Conservation (phyloP, 129 eudicot species). For the Pulicaria dysenterica region DNA sequence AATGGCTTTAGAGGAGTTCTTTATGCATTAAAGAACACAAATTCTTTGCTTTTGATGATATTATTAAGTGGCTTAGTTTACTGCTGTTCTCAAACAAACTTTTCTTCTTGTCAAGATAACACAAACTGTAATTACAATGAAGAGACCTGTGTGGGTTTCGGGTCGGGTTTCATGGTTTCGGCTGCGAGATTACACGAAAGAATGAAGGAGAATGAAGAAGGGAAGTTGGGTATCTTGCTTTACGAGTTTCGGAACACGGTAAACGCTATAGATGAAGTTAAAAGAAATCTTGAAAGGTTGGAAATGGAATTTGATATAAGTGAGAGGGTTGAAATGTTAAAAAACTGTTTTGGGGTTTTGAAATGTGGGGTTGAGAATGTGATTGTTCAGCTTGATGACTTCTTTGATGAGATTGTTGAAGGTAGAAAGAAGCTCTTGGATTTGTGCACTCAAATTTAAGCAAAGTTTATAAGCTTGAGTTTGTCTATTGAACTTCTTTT, state of each 20-base stretch:
- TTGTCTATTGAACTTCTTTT: background rate
- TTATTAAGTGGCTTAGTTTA: conserved; percentile 50
- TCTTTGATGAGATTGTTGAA: conserved; percentile 86
- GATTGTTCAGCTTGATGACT: conserved; percentile 73
- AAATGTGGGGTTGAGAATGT: conserved; percentile 63
- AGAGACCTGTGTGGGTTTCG: conserved; percentile 30
- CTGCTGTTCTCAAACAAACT: conserved; percentile 44
- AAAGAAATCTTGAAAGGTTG: conserved; percentile 50
- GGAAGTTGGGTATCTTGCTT: conserved; percentile 43
- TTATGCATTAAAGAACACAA: conserved; percentile 53
- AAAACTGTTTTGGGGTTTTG: conserved; percentile 51
- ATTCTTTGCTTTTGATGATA: conserved; percentile 50
- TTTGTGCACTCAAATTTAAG: conserved; percentile 62
- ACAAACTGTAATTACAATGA: conserved; percentile 30
- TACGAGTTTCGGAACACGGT: conserved; percentile 49
- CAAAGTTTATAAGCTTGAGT: background rate
- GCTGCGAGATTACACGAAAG: conserved; percentile 45
- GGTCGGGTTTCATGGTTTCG: conserved; percentile 54
- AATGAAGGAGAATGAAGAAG: conserved; percentile 42
- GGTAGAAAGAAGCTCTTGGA: conserved; percentile 74
- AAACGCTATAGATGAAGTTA: conserved; percentile 49
- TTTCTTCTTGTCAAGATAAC: conserved; percentile 35
- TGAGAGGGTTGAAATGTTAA: conserved; percentile 60
- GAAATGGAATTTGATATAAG: conserved; percentile 55
- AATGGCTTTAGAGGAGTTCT: conserved; percentile 62